Percentiles rank a stretch among this genome's conserved stretches.
phyloP scores from a whole-genome alignment of 768 basidiomycete genomes.

The Suillus placidus region DNA sequence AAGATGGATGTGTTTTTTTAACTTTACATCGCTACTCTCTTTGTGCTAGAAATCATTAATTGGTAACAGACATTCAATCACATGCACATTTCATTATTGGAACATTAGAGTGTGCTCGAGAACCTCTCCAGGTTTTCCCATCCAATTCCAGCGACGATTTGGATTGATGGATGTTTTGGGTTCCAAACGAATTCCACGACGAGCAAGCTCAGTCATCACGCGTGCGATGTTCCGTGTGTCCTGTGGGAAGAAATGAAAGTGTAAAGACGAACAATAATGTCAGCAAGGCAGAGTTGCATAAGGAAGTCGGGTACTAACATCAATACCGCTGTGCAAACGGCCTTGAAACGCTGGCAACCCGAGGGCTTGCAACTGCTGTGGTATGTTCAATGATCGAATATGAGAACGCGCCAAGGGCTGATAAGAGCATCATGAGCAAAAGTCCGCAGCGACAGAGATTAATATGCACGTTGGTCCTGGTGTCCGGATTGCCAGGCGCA shows the following conservation, averaged over 20 bases:
- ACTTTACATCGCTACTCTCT: neutral
- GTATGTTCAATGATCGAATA: conserved; percentile 58
- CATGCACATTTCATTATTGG: neutral
- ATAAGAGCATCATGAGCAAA: neutral
- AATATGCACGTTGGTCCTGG: conserved; percentile 22
- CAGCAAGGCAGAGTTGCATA: conserved; percentile 9
- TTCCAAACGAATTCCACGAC: conserved; percentile 64
- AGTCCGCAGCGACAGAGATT: neutral
- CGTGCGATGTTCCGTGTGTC: conserved; percentile 90
- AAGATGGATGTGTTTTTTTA: conserved; percentile 7
- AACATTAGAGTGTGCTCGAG: conserved; percentile 46
- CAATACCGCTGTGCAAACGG: conserved; percentile 85
- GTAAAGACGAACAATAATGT: conserved; percentile 12
- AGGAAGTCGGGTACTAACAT: conserved; percentile 58
- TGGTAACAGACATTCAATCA: neutral
- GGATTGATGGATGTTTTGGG: conserved; percentile 75
- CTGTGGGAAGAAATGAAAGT: conserved; percentile 40
- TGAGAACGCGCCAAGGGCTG: conserved; percentile 23
- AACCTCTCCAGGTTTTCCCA: conserved; percentile 76
- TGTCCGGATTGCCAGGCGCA: conserved; percentile 12
- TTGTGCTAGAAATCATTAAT: neutral
- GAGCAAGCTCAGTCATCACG: conserved; percentile 77
- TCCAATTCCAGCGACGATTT: conserved; percentile 78
- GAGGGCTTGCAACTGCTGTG: conserved; percentile 75
- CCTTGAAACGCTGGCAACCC: conserved; percentile 78